Conservation (phyloP, 148 eudicot species). For the Polygonum aviculare region DNA sequence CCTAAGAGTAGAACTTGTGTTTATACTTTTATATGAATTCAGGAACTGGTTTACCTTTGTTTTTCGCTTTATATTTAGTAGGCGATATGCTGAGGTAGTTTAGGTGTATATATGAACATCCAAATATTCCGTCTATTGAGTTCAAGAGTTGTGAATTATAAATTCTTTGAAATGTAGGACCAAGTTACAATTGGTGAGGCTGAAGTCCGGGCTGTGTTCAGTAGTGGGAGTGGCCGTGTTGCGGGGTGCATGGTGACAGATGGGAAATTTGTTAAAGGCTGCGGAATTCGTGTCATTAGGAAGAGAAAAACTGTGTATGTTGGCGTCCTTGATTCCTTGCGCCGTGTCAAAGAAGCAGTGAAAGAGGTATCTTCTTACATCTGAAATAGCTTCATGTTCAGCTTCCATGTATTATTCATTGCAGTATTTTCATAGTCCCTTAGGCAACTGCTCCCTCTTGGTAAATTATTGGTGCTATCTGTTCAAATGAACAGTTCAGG, state of each 20-base stretch:
- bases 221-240: constrained; percentile 93
- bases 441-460: not conserved
- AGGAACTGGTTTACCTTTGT: not conserved
- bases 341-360: constrained; percentile 82
- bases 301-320: constrained; percentile 57
- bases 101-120: not conserved
- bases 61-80: not conserved
- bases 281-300: constrained; percentile 69
- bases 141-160: not conserved
- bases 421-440: not conserved
- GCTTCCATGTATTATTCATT: not conserved
- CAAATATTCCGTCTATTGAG: constrained; percentile 7
- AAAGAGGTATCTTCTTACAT: constrained; percentile 59
- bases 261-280: constrained; percentile 78
- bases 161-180: constrained; percentile 41
- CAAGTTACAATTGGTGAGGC: constrained; percentile 75
- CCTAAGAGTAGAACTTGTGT: not conserved
- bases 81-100: not conserved
- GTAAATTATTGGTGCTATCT: not conserved
- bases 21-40: not conserved
- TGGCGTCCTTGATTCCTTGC: constrained; percentile 74
- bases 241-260: constrained; percentile 99
- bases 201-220: constrained; percentile 85
- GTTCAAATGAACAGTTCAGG: not conserved
- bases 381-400: not conserved